Conservation (phyloP, 208 protist species). For the Trypanosomatidae sp. region DNA sequence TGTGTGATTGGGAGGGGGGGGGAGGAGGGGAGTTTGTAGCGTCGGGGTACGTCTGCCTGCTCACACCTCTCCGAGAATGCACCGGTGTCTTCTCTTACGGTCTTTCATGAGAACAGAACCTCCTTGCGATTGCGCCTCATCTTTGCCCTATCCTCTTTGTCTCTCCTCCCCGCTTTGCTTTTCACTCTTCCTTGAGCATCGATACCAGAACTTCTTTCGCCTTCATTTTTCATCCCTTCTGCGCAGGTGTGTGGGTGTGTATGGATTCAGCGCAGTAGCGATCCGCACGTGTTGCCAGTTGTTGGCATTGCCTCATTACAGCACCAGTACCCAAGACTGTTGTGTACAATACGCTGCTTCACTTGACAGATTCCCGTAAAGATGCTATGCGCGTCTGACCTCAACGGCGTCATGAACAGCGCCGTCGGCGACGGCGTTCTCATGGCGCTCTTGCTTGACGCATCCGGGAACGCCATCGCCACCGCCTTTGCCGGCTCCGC, state of each 20-base stretch:
- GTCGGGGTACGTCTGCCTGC: background rate
- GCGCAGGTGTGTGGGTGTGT: background rate
- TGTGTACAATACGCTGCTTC: background rate
- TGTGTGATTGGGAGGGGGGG: background rate
- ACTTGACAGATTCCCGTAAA: background rate
- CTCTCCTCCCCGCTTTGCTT: background rate
- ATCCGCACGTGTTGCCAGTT: background rate
- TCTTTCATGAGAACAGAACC: background rate
- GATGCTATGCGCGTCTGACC: constrained; percentile 73
- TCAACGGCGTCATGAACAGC: constrained; percentile 48
- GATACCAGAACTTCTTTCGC: background rate
- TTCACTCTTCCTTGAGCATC: background rate
- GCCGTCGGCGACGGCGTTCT: constrained; percentile 63
- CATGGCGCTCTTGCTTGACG: constrained; percentile 57
- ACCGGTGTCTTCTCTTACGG: background rate
- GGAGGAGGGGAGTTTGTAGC: background rate
- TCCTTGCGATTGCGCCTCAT: background rate
- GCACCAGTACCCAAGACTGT: background rate
- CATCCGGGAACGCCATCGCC: constrained; percentile 54
- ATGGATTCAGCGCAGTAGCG: background rate
- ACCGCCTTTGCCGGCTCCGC: constrained; percentile 34
- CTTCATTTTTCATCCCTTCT: background rate
- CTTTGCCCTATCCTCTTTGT: background rate
- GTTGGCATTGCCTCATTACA: background rate
- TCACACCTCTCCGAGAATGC: background rate